Evolutionary conservation across 371 early-diverging fungal species (phyloP), one percentile per base, ranked within the genome.

Genomic region (Cokeromyces recurvatus): DNA sequence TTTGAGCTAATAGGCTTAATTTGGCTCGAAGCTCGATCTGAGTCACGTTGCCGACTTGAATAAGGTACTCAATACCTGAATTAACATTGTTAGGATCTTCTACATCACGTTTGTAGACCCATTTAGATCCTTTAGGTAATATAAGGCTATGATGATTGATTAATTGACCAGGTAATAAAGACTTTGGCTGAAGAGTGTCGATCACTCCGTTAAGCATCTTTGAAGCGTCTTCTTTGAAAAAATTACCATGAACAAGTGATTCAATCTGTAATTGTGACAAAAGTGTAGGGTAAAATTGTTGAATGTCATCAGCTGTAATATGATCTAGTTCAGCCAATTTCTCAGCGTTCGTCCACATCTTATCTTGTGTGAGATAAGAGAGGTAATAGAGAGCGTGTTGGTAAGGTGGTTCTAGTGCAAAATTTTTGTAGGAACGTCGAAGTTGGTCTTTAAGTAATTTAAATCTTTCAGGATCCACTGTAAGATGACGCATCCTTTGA

Each of bases 241-340:
- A 61, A 64, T 97, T 97, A 27, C 97, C 97, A 50, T 86, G 84
- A 4, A 89, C 85, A 4, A 95, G 77, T 9, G 86, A 84, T 62
- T 91, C 90, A 4, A 90, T 55, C 50, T 86, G 80, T 39, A 89
- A 54, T 31, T 85, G 74, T 15, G 70, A 73, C 37, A 94, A 62
- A 37, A 94, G 57, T 22, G 72, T 59, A 9, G 86, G 85, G 52
- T 82, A 79, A 52, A 91, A 93, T 9, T 60, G 62, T 58, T 81
- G 69, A n/a, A 96, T 78, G 44, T 87, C 87, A 23, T 79, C 77
- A 12, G 79, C 64, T 1, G 82, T 86, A 17, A 95, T 68, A 38
- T 69, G 62, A 29, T 78, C 71, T 15, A 77, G 48, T 46, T 68
- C 74, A 24, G 54, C 35, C 7, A 90, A 67, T 58, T 91, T 91